These are phyloP conservation scores for Rhodotorula paludigena DNA, from an alignment of 768 basidiomycete species.

Conservation along the genomic window DNA sequence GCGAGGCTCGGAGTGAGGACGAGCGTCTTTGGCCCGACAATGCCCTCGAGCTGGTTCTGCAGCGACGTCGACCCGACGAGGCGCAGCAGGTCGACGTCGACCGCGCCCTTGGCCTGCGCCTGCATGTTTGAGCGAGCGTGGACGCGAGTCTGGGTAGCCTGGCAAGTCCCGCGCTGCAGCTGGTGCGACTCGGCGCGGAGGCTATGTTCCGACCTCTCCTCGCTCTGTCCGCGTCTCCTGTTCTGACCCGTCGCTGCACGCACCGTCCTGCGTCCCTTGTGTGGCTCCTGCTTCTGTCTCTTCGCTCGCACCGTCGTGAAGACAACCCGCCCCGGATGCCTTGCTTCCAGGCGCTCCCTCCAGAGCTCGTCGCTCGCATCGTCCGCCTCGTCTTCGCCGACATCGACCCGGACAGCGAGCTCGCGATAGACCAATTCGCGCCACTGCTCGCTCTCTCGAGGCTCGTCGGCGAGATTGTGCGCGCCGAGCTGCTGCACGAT, in stretches of 20 bases:
- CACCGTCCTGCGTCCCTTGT: no score
- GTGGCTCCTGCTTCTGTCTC: background rate
- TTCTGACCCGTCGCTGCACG: background rate
- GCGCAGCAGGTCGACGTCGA: constrained; percentile 33
- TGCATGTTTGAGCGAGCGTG: background rate
- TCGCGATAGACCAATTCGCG: no score
- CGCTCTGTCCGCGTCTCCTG: background rate
- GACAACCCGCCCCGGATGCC: background rate
- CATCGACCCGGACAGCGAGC: no score
- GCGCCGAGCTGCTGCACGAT: no score
- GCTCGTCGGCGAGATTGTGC: no score
- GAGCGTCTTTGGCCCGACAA: constrained; percentile 70
- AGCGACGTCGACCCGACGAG: constrained; percentile 31
- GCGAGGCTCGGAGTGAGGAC: constrained; percentile 83
- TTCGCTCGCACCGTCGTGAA: background rate
- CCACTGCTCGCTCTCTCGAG: no score
- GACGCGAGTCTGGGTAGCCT: background rate
- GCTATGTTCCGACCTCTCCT: background rate
- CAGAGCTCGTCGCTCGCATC: background rate
- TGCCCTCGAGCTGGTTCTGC: constrained; percentile 29
- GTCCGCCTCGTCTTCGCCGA: background rate
- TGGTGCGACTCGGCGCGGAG: no score
- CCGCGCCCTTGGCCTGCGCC: background rate
- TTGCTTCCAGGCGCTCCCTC: background rate
- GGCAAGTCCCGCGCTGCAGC: no score